Evolutionary conservation across 768 basidiomycete genomes (phyloP).

Genomic region (Rhodotorula graminis): DNA sequence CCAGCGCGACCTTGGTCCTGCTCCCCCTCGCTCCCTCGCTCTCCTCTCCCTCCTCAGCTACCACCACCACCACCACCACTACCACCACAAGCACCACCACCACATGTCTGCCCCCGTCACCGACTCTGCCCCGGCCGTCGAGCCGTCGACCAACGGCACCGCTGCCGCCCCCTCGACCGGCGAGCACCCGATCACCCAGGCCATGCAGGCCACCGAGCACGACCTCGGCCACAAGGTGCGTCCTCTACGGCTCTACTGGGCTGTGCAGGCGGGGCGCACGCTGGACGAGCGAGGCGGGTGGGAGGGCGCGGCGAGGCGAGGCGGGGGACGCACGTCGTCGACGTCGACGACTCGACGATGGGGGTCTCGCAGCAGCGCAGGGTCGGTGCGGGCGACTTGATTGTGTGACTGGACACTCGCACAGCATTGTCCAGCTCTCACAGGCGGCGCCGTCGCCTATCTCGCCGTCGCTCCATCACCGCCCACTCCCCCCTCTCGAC

Average conservation of each 20-base stretch:
- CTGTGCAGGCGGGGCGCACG: no score
- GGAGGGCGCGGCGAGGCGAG: not conserved
- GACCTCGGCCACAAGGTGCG: conserved; percentile 40
- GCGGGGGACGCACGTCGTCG: not conserved
- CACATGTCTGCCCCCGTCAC: conserved; percentile 13
- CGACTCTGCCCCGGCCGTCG: not conserved
- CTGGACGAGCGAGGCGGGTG: no score
- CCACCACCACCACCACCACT: not conserved
- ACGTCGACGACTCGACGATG: not conserved
- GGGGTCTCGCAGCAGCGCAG: no score
- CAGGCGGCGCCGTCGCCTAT: no score
- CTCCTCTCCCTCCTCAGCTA: not conserved
- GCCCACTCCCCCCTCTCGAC: not conserved
- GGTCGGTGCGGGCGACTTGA: no score
- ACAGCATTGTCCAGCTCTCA: no score
- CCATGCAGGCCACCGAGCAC: conserved; percentile 33
- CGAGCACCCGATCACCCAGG: conserved; percentile 26
- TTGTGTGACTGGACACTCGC: no score
- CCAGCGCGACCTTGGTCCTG: no score
- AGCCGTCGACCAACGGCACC: not conserved
- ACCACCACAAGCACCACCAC: no score
- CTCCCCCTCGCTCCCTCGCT: not conserved
- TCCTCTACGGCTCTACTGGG: no score
- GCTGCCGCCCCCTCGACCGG: not conserved
- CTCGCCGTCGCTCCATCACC: no score